A percentile compares a stretch with the other conserved stretches of the same genome.
These are phyloP conservation scores for Candida vaughaniae DNA, from an alignment of 805 yeast genomes.

Conservation along the genomic window DNA sequence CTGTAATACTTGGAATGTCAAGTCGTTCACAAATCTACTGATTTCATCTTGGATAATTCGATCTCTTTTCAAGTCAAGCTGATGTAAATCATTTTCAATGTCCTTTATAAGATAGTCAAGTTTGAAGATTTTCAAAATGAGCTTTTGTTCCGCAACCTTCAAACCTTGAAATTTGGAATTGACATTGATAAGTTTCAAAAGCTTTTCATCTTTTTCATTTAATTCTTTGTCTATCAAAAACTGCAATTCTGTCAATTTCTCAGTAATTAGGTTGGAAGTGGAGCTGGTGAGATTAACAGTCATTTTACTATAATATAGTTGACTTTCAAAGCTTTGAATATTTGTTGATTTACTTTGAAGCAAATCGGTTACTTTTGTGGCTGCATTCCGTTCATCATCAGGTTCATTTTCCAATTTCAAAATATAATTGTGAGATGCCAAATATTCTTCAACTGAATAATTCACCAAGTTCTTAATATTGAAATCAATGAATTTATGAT, in stretches of 20 bases:
- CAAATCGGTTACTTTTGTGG: constrained; percentile 1
- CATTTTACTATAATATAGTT: constrained; percentile 33
- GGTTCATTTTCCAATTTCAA: constrained; percentile 21
- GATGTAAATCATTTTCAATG: constrained; percentile 15
- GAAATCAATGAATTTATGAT: constrained; percentile 69
- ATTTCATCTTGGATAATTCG: constrained; percentile 42
- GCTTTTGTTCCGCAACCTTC: constrained; percentile 29
- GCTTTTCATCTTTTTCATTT: constrained; percentile 33
- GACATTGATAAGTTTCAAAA: constrained; percentile 26
- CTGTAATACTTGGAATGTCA: constrained; percentile 34
- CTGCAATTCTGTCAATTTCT: constrained; percentile 38
- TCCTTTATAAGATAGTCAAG: constrained; percentile 34
- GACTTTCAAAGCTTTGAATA: constrained; percentile 36
- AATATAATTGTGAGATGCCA: constrained; percentile 30
- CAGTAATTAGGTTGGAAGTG: constrained; percentile 34
- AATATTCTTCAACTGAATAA: constrained; percentile 46
- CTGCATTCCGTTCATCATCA: constrained; percentile 6
- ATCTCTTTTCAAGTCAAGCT: constrained; percentile 28
- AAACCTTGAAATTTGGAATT: constrained; percentile 18
- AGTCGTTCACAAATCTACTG: constrained; percentile 36
- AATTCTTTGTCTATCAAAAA: constrained; percentile 39
- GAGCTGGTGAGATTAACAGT: constrained; percentile 34
- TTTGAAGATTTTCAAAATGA: constrained; percentile 28
- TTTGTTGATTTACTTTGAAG: constrained; percentile 8
- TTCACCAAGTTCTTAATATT: constrained; percentile 41